Evolutionary conservation across 2,329 filamentous ascomycete species (phyloP).

Genomic region (Arthrobotrys megalospora): DNA sequence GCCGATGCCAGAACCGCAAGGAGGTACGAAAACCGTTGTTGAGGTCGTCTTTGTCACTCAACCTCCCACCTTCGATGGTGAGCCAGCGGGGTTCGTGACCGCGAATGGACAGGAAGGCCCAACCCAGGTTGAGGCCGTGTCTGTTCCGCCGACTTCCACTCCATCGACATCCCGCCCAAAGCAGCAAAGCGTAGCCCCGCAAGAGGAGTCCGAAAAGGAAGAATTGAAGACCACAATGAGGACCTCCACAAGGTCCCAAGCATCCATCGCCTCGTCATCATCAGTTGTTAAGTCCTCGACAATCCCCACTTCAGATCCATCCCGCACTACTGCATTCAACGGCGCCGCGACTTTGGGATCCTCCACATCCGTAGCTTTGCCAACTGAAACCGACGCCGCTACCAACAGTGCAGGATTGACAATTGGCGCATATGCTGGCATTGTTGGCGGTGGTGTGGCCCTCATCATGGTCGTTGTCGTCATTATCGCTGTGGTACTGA

Average conservation of each 20-base stretch:
- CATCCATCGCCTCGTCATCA: slow-evolving; percentile 21
- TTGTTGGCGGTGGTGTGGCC: slow-evolving; percentile 85
- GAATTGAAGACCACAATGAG: slow-evolving; percentile 49
- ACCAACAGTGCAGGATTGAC: slow-evolving; percentile 57
- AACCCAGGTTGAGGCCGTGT: slow-evolving; percentile 1
- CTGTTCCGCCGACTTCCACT: slow-evolving; percentile 3
- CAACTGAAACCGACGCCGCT: slow-evolving; percentile 25
- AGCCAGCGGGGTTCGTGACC: slow-evolving; percentile 36
- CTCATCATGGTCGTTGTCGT: slow-evolving; percentile 77
- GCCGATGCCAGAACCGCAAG: slow-evolving; percentile 39
- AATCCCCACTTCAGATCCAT: slow-evolving; percentile 17
- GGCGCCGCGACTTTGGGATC: slow-evolving; percentile 39
- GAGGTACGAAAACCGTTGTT: slow-evolving; percentile 57
- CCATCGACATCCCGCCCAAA: slow-evolving; percentile 26
- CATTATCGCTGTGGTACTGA: slow-evolving; percentile 80
- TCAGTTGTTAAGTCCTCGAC: slow-evolving; percentile 14
- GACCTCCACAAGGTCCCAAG: slow-evolving; percentile 33
- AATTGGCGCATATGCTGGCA: slow-evolving; percentile 73
- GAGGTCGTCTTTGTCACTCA: slow-evolving; percentile 60
- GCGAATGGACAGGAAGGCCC: slow-evolving; percentile 11
- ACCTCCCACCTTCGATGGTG: slow-evolving; percentile 38
- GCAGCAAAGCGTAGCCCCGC: slow-evolving; percentile 38
- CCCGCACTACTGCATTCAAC: slow-evolving; percentile 31
- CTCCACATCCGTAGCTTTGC: slow-evolving; percentile 20
- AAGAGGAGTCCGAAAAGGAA: slow-evolving; percentile 29